Base-by-base conservation (phyloP, 2,329 filamentous ascomycete species). In the Zalaria obscura region DNA sequence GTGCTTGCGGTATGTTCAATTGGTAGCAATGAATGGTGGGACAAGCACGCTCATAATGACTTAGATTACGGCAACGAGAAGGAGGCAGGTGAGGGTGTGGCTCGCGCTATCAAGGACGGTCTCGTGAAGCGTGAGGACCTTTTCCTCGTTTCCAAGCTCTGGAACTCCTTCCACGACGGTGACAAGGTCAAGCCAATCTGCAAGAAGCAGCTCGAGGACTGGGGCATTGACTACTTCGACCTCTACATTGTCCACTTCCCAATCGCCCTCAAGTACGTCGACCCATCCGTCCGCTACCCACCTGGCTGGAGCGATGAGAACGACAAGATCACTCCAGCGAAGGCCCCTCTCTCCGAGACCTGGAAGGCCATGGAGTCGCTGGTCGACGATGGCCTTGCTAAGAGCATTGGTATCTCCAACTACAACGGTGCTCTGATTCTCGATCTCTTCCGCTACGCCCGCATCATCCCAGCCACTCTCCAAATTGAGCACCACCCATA, bases 401-500 rank as follows among this genome's bases (percentile, higher is more conserved):
- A 72, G 55, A 79, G 75, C 62, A 87, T 93, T 58, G 85, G 85
- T 49, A 71, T 93, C 50, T 80, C 75, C 67, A 93, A 93, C 72
- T 89, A 87, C 75, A 80, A 82, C 64, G 75, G 74, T 37, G 75
- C 82, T 63, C 69, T 85, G 48, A 64, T 93, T 55, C 80, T 88
- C 62, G 84, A 91, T 63, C 67, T 88, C 51, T 72, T 89, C 57
- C 76, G 81, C 54, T 85, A 87, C 63, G 83, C 83, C 47, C 76
- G 73, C 53, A 75, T 86, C 62, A 70, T 70, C 36, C 83, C 84
- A 5, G 80, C 83, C 33, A 79, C 81, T 34, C 78, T 91, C 46
- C 86, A 93, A 70, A 80, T 93, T 62, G 85, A 93, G 70, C 83
- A 89, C 68, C 86, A 93, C 72, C 85, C 85, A 26, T 91, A 88